Percentiles rank a stretch among this genome's conserved stretches.
phyloP scores from a whole-genome alignment of 2,329 filamentous ascomycete species.

The Fusarium chaquense region DNA sequence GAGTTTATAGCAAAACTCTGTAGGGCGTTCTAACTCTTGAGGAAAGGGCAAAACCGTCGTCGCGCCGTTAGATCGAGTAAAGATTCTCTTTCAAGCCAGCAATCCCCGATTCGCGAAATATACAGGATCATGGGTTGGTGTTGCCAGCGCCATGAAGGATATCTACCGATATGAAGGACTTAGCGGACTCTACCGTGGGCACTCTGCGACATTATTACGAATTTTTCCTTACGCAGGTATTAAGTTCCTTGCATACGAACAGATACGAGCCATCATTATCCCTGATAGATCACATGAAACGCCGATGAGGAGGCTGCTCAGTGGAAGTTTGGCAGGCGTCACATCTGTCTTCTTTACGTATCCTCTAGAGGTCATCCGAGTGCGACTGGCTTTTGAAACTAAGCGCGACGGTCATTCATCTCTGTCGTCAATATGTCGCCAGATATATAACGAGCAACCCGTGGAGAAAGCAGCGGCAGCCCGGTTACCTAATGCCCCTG shows the following conservation, averaged over 20 bases:
- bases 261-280: constrained; percentile 86
- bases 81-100: constrained; percentile 97
- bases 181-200: constrained; percentile 87
- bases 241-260: constrained; percentile 98
- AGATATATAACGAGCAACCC: constrained; percentile 85
- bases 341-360: constrained; percentile 97
- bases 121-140: constrained; percentile 86
- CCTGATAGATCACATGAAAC: constrained; percentile 80
- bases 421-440: constrained; percentile 79
- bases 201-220: constrained; percentile 91
- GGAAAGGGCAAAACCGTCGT: constrained; percentile 91
- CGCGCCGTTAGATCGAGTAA: constrained; percentile 94
- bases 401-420: constrained; percentile 77
- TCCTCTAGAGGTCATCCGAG: constrained; percentile 90
- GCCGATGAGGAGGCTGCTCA: constrained; percentile 77
- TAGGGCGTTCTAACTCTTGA: constrained; percentile 19
- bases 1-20: neutral
- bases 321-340: constrained; percentile 82
- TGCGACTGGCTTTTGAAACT: constrained; percentile 95
- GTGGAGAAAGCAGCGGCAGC: constrained; percentile 51
- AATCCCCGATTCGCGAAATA: constrained; percentile 96
- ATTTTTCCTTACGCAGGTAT: constrained; percentile 98
- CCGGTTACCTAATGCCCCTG: constrained; percentile 47
- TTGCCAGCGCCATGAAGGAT: constrained; percentile 83
- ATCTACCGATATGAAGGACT: constrained; percentile 83